Conservation (phyloP, 2,329 filamentous ascomycete genomes). For the Penicillium brasilianum region DNA sequence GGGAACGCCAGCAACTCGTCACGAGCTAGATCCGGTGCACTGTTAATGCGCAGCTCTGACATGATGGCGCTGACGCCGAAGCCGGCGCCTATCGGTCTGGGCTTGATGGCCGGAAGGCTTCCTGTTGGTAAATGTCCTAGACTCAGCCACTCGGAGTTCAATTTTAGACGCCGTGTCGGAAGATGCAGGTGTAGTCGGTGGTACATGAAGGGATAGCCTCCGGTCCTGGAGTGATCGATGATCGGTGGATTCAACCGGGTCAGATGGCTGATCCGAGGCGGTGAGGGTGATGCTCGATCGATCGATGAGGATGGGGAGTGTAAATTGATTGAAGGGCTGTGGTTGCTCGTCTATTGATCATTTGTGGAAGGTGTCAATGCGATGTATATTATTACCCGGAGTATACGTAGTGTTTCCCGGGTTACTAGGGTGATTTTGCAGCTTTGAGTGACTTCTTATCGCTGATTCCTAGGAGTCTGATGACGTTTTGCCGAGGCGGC, state of each 20-base stretch:
- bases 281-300: constrained; percentile 5
- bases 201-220: constrained; percentile 11
- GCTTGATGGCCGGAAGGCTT: neutral
- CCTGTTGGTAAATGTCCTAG: neutral
- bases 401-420: too few relatives aligned
- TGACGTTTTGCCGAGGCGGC: neutral
- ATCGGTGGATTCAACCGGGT: neutral
- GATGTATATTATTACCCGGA: neutral
- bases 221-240: neutral
- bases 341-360: neutral
- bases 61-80: neutral
- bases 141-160: neutral
- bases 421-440: neutral
- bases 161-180: constrained; percentile 2
- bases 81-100: neutral
- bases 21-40: constrained; percentile 50
- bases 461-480: neutral
- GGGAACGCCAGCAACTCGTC: constrained; percentile 56
- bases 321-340: neutral
- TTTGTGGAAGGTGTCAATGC: neutral
- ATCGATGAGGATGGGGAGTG: neutral
- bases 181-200: constrained; percentile 4
- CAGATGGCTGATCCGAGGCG: constrained; percentile 3
- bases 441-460: neutral
- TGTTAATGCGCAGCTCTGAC: constrained; percentile 46